These are phyloP conservation scores for Phragmites australis DNA, from an alignment of 176 grass and related monocot species.

Conservation along the genomic window DNA sequence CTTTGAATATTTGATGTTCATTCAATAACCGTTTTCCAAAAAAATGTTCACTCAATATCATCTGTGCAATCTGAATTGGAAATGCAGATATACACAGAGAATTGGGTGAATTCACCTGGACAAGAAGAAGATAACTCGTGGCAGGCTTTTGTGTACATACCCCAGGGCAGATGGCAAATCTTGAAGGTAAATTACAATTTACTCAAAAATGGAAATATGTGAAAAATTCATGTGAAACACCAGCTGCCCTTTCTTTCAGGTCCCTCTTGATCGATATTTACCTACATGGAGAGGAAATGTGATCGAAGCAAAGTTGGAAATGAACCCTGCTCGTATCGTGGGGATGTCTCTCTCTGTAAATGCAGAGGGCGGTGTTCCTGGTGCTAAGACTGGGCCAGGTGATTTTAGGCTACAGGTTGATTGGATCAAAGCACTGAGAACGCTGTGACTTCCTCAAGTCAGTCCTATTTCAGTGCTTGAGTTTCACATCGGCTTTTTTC, in stretches of 20 bases:
- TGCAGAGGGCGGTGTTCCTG: constrained; percentile 74
- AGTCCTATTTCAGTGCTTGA: neutral
- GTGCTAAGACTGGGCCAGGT: constrained; percentile 74
- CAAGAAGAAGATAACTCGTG: constrained; percentile 94
- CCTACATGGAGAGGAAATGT: constrained; percentile 90
- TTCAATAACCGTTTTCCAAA: neutral
- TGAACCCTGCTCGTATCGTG: constrained; percentile 89
- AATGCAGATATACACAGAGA: constrained; percentile 94
- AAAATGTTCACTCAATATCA: constrained; percentile 13
- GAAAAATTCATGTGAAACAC: neutral
- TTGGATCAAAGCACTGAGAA: constrained; percentile 91
- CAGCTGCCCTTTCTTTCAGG: constrained; percentile 46
- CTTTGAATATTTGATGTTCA: constrained; percentile 22
- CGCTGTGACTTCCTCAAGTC: constrained; percentile 2
- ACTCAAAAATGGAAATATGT: neutral
- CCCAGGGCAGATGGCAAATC: constrained; percentile 60
- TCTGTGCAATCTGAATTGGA: constrained; percentile 25
- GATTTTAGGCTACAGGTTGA: constrained; percentile 82
- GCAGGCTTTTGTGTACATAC: constrained; percentile 84
- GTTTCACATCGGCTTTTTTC: neutral
- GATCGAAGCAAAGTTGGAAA: constrained; percentile 68
- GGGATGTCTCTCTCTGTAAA: constrained; percentile 90
- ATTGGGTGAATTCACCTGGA: constrained; percentile 93
- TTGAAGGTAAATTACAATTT: constrained; percentile 62
- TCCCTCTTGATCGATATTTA: constrained; percentile 73